A percentile compares a stretch with the other conserved stretches of the same genome.
These are phyloP conservation scores for Pleurotus citrinopileatus DNA, from an alignment of 768 basidiomycete species.

Conservation along the genomic window DNA sequence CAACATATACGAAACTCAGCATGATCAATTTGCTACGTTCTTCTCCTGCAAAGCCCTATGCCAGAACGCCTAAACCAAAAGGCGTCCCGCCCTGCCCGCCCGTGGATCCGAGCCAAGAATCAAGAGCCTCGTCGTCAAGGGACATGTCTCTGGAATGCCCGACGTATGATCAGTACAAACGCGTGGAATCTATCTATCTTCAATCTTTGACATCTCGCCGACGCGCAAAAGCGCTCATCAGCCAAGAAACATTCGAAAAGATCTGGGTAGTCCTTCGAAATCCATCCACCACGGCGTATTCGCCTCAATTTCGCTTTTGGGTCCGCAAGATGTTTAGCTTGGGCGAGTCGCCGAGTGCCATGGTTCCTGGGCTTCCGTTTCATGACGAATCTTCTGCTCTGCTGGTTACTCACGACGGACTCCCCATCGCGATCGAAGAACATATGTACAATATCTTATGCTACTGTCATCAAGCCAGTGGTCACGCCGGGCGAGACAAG, in stretches of 20 bases:
- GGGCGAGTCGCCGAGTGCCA: slow-evolving; percentile 24
- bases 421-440: slow-evolving; percentile 74
- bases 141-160: slow-evolving; percentile 33
- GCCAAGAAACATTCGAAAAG: slow-evolving; percentile 64
- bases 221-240: slow-evolving; percentile 70
- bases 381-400: slow-evolving; percentile 11
- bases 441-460: slow-evolving; percentile 78
- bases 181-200: slow-evolving; percentile 58
- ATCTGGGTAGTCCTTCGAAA: slow-evolving; percentile 67
- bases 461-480: slow-evolving; percentile 61
- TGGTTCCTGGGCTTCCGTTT: slow-evolving; percentile 15
- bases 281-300: slow-evolving; percentile 42
- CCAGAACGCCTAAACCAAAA: neutral
- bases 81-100: neutral
- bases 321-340: slow-evolving; percentile 77
- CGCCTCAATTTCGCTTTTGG: slow-evolving; percentile 80
- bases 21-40: neutral
- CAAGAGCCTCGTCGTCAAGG: neutral
- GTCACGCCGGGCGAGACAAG: slow-evolving; percentile 79
- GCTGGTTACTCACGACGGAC: slow-evolving; percentile 69
- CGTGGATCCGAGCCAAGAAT: neutral
- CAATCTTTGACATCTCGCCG: slow-evolving; percentile 50
- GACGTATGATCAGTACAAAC: slow-evolving; percentile 56
- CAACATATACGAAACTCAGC: neutral
- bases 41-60: neutral